phyloP scores from a whole-genome alignment of 2,329 filamentous ascomycete genomes.

The Neurospora crassa region DNA sequence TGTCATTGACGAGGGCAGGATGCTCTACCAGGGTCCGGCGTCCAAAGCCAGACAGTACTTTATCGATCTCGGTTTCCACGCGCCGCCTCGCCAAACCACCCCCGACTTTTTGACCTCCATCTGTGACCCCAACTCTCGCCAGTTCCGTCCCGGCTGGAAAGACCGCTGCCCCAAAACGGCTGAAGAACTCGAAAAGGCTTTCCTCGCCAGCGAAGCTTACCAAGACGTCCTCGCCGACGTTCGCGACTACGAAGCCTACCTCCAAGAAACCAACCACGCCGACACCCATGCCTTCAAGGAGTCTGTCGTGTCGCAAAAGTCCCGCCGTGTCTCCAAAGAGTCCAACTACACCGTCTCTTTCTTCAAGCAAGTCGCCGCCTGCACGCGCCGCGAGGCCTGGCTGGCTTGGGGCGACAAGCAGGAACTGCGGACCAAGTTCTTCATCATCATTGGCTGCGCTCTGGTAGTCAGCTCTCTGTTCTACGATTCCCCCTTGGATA shows the following conservation, averaged over 20 bases:
- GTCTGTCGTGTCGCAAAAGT: constrained; percentile 39
- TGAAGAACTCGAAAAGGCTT: constrained; percentile 56
- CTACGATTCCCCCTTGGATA: constrained; percentile 53
- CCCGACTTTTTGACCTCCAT: constrained; percentile 70
- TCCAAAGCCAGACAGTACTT: constrained; percentile 57
- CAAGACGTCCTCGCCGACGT: constrained; percentile 48
- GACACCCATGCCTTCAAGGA: constrained; percentile 15
- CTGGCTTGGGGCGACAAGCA: constrained; percentile 66
- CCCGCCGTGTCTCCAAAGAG: constrained; percentile 7
- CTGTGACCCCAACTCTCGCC: constrained; percentile 63
- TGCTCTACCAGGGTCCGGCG: constrained; percentile 58
- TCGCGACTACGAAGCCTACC: constrained; percentile 26
- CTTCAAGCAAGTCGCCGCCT: constrained; percentile 56
- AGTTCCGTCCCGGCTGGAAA: constrained; percentile 57
- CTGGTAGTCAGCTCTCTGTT: constrained; percentile 74
- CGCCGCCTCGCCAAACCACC: constrained; percentile 50
- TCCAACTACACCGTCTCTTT: constrained; percentile 67
- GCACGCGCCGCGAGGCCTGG: constrained; percentile 58
- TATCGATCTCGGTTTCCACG: constrained; percentile 56
- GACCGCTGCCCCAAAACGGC: constrained; percentile 58
- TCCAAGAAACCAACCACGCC: constrained; percentile 12
- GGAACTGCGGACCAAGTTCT: constrained; percentile 67
- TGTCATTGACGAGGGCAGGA: constrained; percentile 57
- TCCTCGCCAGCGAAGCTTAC: constrained; percentile 51
- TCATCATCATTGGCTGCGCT: constrained; percentile 64